Evolutionary conservation across 495 filamentous ascomycete species (phyloP).

Genomic region (Neurospora discreta): DNA sequence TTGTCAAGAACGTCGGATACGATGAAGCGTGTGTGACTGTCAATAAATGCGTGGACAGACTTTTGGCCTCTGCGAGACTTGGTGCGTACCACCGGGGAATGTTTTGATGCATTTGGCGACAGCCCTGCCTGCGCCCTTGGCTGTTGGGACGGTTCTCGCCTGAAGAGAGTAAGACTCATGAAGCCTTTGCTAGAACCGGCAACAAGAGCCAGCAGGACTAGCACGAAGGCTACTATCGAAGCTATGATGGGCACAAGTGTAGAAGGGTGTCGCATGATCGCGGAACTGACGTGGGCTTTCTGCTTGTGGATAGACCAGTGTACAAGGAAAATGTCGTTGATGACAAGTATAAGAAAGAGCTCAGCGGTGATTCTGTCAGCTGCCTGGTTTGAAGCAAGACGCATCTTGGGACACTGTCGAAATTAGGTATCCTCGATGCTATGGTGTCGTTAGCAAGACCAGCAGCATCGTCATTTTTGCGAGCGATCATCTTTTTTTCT

Average conservation of each 20-base stretch:
- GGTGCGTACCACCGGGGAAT: conserved; percentile 37
- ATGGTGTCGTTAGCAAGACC: not conserved
- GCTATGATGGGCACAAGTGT: not conserved
- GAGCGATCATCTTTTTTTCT: not conserved
- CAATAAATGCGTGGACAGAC: not conserved
- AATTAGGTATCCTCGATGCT: not conserved
- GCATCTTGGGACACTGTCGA: not conserved
- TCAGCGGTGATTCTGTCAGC: not conserved
- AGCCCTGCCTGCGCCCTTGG: conserved; percentile 36
- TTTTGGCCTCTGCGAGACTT: not conserved
- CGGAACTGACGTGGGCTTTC: not conserved
- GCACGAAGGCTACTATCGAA: conserved; percentile 47
- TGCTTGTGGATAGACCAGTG: not conserved
- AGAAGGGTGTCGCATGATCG: not conserved
- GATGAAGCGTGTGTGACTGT: conserved; percentile 38
- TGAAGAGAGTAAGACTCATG: conserved; percentile 69
- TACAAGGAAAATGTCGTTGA: not conserved
- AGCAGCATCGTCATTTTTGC: not conserved
- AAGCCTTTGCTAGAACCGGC: conserved; percentile 51
- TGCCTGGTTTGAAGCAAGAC: not conserved
- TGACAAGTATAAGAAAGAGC: not conserved
- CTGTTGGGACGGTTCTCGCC: conserved; percentile 50
- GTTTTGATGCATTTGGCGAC: conserved; percentile 53
- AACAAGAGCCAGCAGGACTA: conserved; percentile 59
- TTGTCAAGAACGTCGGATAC: conserved; percentile 43